Evolutionary conservation across 116 monocot species (phyloP).

Genomic region (Posidonia oceanica): DNA sequence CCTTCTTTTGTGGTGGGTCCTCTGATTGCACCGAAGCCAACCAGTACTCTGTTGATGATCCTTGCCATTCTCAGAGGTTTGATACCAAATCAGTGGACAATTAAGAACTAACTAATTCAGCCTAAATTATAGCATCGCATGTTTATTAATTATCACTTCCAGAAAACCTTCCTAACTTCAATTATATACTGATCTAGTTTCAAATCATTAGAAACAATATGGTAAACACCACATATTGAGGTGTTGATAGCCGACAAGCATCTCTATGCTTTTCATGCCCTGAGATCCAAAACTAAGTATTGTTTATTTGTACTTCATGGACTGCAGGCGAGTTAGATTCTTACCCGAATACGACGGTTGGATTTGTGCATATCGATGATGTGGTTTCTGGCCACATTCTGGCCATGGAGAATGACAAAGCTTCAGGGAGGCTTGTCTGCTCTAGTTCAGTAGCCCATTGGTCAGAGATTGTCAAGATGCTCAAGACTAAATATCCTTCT

Average conservation of each 20-base stretch:
- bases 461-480: conserved; percentile 63
- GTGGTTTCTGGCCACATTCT: conserved; percentile 55
- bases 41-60: conserved; percentile 46
- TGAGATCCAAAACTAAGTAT: no score
- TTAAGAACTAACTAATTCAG: no score
- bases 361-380: conserved; percentile 83
- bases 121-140: no score
- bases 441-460: conserved; percentile 51
- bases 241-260: no score
- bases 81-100: no score
- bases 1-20: conserved; percentile 81
- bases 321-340: conserved; percentile 19
- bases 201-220: no score
- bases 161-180: no score
- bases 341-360: conserved; percentile 64
- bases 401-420: conserved; percentile 58
- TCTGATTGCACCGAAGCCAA: conserved; percentile 45
- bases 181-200: no score
- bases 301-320: background rate
- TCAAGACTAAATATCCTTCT: conserved; percentile 39
- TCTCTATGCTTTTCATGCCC: no score
- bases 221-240: no score
- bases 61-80: conserved; percentile 50
- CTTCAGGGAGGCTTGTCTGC: conserved; percentile 67
- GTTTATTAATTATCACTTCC: no score